These are phyloP conservation scores for Russula sp. DNA, from an alignment of 768 basidiomycete genomes.

Conservation along the genomic window DNA sequence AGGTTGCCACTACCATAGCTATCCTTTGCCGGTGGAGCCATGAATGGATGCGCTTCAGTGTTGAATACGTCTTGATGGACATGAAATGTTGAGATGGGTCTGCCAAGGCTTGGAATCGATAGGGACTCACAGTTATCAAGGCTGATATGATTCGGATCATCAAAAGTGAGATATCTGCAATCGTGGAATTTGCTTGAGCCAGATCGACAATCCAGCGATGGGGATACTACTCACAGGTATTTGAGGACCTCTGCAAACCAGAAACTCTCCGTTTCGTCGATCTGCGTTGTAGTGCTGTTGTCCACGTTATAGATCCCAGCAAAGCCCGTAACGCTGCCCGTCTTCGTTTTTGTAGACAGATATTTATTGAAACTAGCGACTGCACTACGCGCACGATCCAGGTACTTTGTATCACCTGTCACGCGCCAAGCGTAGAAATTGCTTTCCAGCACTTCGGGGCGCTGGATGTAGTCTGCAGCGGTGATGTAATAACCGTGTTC, in stretches of 20 bases:
- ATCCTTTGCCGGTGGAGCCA: slow-evolving; percentile 29
- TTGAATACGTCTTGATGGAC: slow-evolving; percentile 43
- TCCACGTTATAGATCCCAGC: slow-evolving; percentile 59
- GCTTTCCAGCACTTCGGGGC: slow-evolving; percentile 76
- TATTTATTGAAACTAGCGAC: slow-evolving; percentile 57
- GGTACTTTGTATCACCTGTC: slow-evolving; percentile 66
- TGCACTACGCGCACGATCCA: slow-evolving; percentile 59
- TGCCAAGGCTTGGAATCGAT: background rate
- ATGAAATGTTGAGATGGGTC: background rate
- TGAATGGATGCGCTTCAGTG: slow-evolving; percentile 25
- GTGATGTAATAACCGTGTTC: slow-evolving; percentile 63
- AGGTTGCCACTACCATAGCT: slow-evolving; percentile 39
- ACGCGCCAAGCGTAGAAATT: slow-evolving; percentile 79
- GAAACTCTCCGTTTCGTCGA: slow-evolving; percentile 67
- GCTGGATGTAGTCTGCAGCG: slow-evolving; percentile 55
- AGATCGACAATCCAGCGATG: background rate
- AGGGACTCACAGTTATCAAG: slow-evolving; percentile 57
- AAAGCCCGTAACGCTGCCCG: too few species aligned
- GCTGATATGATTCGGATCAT: slow-evolving; percentile 62
- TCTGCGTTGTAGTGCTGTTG: slow-evolving; percentile 38
- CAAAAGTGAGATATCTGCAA: slow-evolving; percentile 65
- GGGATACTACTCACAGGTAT: slow-evolving; percentile 50
- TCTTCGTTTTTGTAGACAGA: slow-evolving; percentile 43
- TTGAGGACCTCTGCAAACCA: slow-evolving; percentile 76
- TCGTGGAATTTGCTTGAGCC: background rate